Base-by-base conservation (phyloP, 441 rosid species). In the Melastoma candidum region DNA sequence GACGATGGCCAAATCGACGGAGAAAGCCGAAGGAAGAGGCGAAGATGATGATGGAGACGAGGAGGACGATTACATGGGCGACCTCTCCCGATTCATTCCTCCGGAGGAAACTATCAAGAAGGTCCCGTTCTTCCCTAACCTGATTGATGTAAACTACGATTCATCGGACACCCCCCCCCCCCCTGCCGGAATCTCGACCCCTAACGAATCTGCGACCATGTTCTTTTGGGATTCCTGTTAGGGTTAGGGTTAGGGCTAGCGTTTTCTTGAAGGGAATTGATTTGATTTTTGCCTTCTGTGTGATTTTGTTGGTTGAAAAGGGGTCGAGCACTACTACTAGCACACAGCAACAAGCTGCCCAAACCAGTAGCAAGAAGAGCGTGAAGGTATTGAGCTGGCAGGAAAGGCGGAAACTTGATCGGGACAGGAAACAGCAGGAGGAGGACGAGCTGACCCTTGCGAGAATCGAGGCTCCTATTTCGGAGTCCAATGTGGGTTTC, bases 61-160 rank as follows among this genome's bases (percentile, higher is more conserved):
- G 29, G 78, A 77, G 2, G 95, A 80, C 46, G 95, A 83, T 70
- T 92, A 88, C 85, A 85, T 85, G 95, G 97, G 86, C 24, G 95
- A 88, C 68, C 77, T 93, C 14, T 81, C 96, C 54, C 80, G 64
- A 13, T 86, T 89, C 55, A 64, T 93, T 56, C 84, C 90, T 49
- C 73, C 77, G 0, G 83, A 80, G 46, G 66, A 66, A 25, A 58
- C 74, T 71, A 43, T 45, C 71, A 41, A 74, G 53, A 44, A 78
- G 69, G 87, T 90, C 77, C 61, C 41, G 65, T 25, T 11, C 14
- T 9, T 60, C 49, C 27, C 32, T 51, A 39, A 6, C 41, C 41
- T 2, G 8, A 36, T 36, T 36, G 6, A 2, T 36, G 41, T 4
- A 36, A 29, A 29, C 36, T 29, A 29, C 36, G 36, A 3, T 36